Conservation (phyloP, 2,329 filamentous ascomycete species). For the Nigrograna mackinnonii region DNA sequence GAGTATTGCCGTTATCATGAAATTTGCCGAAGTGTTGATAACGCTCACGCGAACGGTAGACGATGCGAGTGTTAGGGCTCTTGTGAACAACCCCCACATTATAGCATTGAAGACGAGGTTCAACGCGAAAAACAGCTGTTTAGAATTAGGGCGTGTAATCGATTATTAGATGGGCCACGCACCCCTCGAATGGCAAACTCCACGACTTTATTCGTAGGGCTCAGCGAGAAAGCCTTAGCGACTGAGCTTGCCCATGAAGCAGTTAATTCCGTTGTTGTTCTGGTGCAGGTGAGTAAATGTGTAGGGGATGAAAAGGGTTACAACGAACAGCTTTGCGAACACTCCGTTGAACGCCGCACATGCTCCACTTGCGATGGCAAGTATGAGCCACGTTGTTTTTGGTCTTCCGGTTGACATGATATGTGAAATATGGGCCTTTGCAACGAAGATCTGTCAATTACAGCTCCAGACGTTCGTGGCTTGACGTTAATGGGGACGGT, state of each 20-base stretch:
- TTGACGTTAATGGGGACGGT: too few species aligned
- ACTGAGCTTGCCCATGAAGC: slow-evolving; percentile 55
- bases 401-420: slow-evolving; percentile 3
- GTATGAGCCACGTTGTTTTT: slow-evolving; percentile 56
- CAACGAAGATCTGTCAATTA: too few species aligned
- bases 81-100: slow-evolving; percentile 86
- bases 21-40: slow-evolving; percentile 82
- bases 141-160: slow-evolving; percentile 5
- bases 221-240: slow-evolving; percentile 51
- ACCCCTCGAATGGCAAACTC: slow-evolving; percentile 58
- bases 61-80: slow-evolving; percentile 71
- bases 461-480: too few species aligned
- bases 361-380: slow-evolving; percentile 73
- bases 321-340: slow-evolving; percentile 73
- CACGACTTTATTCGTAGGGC: slow-evolving; percentile 49
- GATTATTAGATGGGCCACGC: slow-evolving; percentile 28
- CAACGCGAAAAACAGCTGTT: slow-evolving; percentile 71
- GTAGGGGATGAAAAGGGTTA: too few species aligned
- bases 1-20: slow-evolving; percentile 75
- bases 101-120: slow-evolving; percentile 77
- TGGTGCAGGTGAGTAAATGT: too few species aligned
- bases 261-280: slow-evolving; percentile 65
- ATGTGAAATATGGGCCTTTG: too few species aligned
- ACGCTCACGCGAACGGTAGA: slow-evolving; percentile 81
- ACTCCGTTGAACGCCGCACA: slow-evolving; percentile 82